Evolutionary conservation across 257 asterid species (phyloP).

Genomic region (Solanum appendiculatum): DNA sequence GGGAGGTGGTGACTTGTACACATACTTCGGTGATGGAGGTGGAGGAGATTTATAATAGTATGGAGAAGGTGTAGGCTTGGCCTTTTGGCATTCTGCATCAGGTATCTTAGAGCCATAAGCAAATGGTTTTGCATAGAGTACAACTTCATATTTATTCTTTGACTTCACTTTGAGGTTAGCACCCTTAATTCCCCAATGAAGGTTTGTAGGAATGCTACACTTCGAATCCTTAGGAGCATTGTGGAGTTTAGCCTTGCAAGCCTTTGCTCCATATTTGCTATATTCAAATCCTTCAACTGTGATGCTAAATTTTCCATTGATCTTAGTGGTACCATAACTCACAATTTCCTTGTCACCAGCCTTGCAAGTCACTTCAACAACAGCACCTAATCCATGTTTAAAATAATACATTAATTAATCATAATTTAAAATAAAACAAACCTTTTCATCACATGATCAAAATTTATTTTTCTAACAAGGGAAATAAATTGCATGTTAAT

Average conservation of each 20-base stretch:
- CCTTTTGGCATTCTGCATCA: conserved; percentile 1
- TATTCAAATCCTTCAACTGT: conserved; percentile 14
- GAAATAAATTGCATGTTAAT: background rate
- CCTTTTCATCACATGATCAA: background rate
- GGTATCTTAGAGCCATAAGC: conserved; percentile 15
- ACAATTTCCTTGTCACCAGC: conserved; percentile 12
- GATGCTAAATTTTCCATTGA: conserved; percentile 17
- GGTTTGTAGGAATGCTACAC: conserved; percentile 12
- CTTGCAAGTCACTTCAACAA: conserved; percentile 19
- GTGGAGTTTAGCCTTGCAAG: conserved; percentile 19
- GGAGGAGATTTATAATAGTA: conserved; percentile 13
- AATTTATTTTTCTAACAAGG: background rate
- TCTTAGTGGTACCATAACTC: conserved; percentile 13
- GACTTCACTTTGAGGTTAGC: conserved; percentile 19
- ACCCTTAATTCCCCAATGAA: conserved; percentile 14
- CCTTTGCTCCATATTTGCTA: conserved; percentile 18
- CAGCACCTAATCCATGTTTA: conserved; percentile 10
- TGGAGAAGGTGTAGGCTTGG: conserved; percentile 2
- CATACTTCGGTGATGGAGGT: background rate
- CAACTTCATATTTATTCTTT: conserved; percentile 16
- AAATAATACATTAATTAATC: background rate
- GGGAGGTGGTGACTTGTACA: conserved; percentile 21
- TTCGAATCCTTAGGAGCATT: conserved; percentile 15
- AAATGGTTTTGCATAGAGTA: conserved; percentile 14
- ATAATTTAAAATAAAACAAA: background rate